A percentile compares a stretch with the other conserved stretches of the same genome.
Conservation (phyloP, 805 yeast genomes). For the Yamadazyma scolyti region DNA sequence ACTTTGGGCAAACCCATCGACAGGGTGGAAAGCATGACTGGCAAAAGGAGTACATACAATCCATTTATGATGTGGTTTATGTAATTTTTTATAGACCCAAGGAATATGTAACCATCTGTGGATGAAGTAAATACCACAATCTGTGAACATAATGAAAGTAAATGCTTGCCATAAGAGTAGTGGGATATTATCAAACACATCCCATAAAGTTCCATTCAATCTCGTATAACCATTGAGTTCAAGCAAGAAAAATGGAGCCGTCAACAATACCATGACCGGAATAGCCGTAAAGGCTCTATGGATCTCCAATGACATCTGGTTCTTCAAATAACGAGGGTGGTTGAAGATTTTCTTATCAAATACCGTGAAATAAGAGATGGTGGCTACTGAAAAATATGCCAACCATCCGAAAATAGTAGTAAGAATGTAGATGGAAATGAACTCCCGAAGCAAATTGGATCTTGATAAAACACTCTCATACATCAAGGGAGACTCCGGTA, state of each 20-base stretch:
- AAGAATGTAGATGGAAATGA: conserved; percentile 58
- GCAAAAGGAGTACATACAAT: conserved; percentile 98
- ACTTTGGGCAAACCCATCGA: conserved; percentile 92
- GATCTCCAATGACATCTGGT: conserved; percentile 86
- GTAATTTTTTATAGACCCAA: conserved; percentile 73
- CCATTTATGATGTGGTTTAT: conserved; percentile 99
- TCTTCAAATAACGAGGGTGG: conserved; percentile 93
- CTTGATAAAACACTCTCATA: conserved; percentile 70
- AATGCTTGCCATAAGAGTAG: conserved; percentile 68
- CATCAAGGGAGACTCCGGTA: conserved; percentile 55
- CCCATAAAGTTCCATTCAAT: conserved; percentile 64
- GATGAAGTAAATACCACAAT: conserved; percentile 84
- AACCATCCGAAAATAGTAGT: conserved; percentile 84
- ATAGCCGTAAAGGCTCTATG: conserved; percentile 74
- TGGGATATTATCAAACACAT: conserved; percentile 64
- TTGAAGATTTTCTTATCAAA: conserved; percentile 89
- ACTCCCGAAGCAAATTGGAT: conserved; percentile 69
- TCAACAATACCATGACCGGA: conserved; percentile 82
- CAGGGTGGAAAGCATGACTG: conserved; percentile 97
- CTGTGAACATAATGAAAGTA: conserved; percentile 85
- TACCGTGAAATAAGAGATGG: conserved; percentile 69
- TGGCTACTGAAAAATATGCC: conserved; percentile 73
- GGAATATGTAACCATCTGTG: conserved; percentile 97
- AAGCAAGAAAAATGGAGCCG: conserved; percentile 84
- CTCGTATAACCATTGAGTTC: conserved; percentile 83